A percentile compares a stretch with the other conserved stretches of the same genome.
These are phyloP conservation scores for Sarcodon sp. DNA, from an alignment of 768 basidiomycete genomes.

Conservation along the genomic window DNA sequence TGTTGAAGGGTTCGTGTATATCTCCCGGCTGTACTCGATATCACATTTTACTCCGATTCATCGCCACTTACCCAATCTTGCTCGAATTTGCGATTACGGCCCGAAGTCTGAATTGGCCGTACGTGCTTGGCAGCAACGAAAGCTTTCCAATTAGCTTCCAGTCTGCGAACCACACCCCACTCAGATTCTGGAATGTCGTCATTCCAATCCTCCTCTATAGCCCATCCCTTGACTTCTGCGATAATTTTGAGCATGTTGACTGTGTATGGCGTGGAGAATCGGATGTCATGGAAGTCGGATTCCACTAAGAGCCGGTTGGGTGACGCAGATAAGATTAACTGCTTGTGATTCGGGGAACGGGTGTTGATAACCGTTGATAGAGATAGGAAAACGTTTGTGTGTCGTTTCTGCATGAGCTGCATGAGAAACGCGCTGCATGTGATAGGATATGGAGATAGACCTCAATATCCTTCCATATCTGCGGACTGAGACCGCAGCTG, in stretches of 20 bases:
- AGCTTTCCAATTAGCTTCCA: constrained; percentile 60
- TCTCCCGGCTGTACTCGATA: not conserved
- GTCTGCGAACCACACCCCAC: constrained; percentile 54
- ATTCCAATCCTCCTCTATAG: constrained; percentile 49
- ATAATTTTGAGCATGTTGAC: constrained; percentile 71
- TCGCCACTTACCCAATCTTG: constrained; percentile 9
- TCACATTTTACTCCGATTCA: not conserved
- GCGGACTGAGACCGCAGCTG: constrained; percentile 73
- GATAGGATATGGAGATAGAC: constrained; percentile 20
- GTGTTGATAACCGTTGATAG: constrained; percentile 79
- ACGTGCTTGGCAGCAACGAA: constrained; percentile 41
- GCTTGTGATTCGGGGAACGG: constrained; percentile 47
- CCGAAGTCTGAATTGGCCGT: constrained; percentile 2
- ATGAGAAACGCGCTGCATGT: not conserved
- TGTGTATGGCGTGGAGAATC: constrained; percentile 41
- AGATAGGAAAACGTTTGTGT: constrained; percentile 76
- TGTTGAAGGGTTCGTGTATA: constrained; percentile 3
- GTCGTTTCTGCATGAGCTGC: constrained; percentile 34
- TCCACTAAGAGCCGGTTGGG: constrained; percentile 69
- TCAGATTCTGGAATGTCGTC: constrained; percentile 12
- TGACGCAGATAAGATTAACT: constrained; percentile 52
- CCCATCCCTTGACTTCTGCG: constrained; percentile 70
- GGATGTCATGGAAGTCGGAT: constrained; percentile 71
- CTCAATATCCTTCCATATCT: constrained; percentile 67
- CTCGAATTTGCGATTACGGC: constrained; percentile 3